Evolutionary conservation across 164 flowering plant genomes (phyloP), one percentile per base, ranked within the genome.

Genomic region (Akebia trifoliata): DNA sequence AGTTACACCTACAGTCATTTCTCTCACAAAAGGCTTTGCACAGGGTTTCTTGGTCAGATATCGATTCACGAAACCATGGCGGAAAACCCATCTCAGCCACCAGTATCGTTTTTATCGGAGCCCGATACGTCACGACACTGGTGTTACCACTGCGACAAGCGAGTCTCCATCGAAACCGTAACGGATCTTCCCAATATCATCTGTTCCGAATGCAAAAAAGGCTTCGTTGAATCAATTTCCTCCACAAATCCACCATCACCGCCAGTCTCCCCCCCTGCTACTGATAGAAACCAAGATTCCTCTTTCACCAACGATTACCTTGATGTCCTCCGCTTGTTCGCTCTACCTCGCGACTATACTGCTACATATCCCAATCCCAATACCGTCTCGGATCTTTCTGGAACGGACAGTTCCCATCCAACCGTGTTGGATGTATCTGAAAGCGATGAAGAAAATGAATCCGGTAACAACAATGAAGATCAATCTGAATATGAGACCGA

Each of bases 131-230:
- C 49, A 18, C 76, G 64, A 49, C 78, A 84, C 74, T 87, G 91
- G 91, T 87, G 95, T 67, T 73, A 87, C 68, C 87, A 80, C 67
- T 84, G 95, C 68, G 78, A 83, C 20, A 83, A 81, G 60, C 81
- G 78, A 44, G 95, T 87, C 43, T 49, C 81, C 46, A 69, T 85
- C 60, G 87, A 87, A 72, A 77, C 86, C 74, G 69, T 69, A 45
- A 55, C 69, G 26, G 72, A 74, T 51, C 79, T 38, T 18, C 66
- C 75, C 9, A 87, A 83, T 37, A 56, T 87, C 52, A 57, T 83
- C 50, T 87, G 96, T 67, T 49, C 6, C 64, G 89, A 85, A 15
- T 87, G 95, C 66, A 80, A 83, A 43, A 69, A 64, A 64, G 95
- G 95, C 17, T 82, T 84, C 64, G 90, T 84, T 35, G 87, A 78